Conservation (phyloP, 2,329 filamentous ascomycete genomes). For the Fusarium begoniae region DNA sequence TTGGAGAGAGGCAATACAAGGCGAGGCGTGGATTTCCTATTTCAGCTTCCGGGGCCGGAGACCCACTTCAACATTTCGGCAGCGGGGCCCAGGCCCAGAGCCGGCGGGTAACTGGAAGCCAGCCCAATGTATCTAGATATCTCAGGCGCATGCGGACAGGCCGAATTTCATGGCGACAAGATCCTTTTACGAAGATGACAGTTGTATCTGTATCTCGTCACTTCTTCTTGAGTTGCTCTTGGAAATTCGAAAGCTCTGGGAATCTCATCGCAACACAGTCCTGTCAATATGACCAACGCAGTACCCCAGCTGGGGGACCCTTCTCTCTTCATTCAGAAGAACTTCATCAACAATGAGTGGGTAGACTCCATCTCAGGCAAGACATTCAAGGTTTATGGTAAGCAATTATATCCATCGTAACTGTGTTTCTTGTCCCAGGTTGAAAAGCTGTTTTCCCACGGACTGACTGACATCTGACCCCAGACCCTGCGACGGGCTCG, state of each 20-base stretch:
- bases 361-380: not conserved
- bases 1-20: not conserved
- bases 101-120: not conserved
- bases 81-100: not conserved
- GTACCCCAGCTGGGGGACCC: not conserved
- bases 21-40: not conserved
- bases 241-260: not conserved
- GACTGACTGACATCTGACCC: not conserved
- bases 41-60: not conserved
- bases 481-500: constrained; percentile 72
- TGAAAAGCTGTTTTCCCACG: not conserved
- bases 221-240: not conserved
- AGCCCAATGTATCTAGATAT: not conserved
- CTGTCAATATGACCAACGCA: not conserved
- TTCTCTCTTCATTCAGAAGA: not conserved
- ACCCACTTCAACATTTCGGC: not conserved
- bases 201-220: not conserved
- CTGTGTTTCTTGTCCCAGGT: not conserved
- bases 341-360: not conserved
- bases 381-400: not conserved
- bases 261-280: not conserved
- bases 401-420: not conserved
- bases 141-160: not conserved
- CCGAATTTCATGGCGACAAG: not conserved
- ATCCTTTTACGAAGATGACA: not conserved